Evolutionary conservation across 176 grass and related monocot species (phyloP), one percentile per base, ranked within the genome.

Genomic region (Oryza coarctata): DNA sequence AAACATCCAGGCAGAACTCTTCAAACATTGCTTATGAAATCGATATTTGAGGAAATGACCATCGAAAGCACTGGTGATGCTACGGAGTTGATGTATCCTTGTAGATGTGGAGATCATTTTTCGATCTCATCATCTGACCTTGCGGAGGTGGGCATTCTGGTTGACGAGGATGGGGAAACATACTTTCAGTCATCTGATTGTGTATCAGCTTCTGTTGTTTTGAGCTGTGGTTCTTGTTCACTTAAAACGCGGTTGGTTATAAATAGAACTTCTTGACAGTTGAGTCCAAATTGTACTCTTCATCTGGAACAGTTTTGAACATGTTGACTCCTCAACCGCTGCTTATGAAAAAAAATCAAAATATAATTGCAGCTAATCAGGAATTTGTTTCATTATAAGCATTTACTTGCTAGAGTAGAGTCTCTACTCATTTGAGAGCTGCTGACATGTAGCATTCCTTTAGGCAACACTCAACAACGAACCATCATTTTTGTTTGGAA

Each of bases 41-140:
- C 45, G 79, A 86, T 71, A 78, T 89, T 89, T 11, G 82, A 44
- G 5, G 90, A 92, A 63, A 89, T 89, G 86, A 74, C 50, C 35
- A 23, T 88, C 4, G 83, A 89, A 71, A 76, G 20, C 63, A 70
- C 27, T 5, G 74, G 55, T 27, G 83, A 78, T 63, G n/a, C 33
- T 15, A 67, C 8, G 44, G 77, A 88, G 44, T 49, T 92, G 29
- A 34, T 83, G 13, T 86, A 89, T 60, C 76, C 78, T 31, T 92
- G 86, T 66, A 86, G 90, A 39, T 92, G 83, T 72, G 90, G 90
- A 79, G 90, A 92, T 65, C 79, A 61, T 83, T 92, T 88, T 76
- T 80, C 74, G 26, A 77, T 92, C 47, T 75, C 33, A 29, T 89
- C 60, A 17, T 49, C 25, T 38, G 86, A 88, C 41, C 82, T 92